Conservation (phyloP, 768 basidiomycete species). For the Galerina marginata region DNA sequence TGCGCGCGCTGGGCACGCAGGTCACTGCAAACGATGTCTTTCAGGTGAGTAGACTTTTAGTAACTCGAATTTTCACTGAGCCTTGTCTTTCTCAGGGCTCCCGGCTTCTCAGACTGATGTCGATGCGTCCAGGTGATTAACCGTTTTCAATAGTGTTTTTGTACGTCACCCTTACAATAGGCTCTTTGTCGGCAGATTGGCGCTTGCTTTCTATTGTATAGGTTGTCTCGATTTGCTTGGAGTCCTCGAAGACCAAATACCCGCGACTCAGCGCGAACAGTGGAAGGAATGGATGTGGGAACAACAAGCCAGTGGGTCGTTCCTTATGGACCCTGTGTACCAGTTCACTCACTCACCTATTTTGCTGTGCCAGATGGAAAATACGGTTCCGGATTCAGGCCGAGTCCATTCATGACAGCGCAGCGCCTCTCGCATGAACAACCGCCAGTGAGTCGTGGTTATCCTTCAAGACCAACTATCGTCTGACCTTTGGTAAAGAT, state of each 20-base stretch:
- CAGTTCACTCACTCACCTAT: background rate
- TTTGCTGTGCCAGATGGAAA: conserved; percentile 49
- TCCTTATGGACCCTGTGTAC: background rate
- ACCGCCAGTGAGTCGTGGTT: conserved; percentile 14
- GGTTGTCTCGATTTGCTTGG: conserved; percentile 82
- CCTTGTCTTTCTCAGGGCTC: conserved; percentile 45
- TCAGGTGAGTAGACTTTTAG: conserved; percentile 38
- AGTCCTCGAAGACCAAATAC: conserved; percentile 50
- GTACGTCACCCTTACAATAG: conserved; percentile 15
- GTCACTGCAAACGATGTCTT: conserved; percentile 72
- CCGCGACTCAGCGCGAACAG: conserved; percentile 53
- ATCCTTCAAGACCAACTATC: background rate
- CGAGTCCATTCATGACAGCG: conserved; percentile 72
- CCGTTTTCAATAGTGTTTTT: conserved; percentile 19
- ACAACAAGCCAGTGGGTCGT: conserved; percentile 64
- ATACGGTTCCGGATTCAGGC: conserved; percentile 73
- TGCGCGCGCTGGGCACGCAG: conserved; percentile 57
- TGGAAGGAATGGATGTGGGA: conserved; percentile 92
- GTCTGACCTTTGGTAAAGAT: conserved; percentile 23
- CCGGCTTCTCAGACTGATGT: conserved; percentile 70
- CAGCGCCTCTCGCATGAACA: conserved; percentile 10
- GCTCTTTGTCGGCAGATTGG: conserved; percentile 57
- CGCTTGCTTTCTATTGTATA: conserved; percentile 88
- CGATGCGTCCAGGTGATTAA: conserved; percentile 72
- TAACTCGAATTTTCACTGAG: background rate